Evolutionary conservation across 352 stramenopile genomes (phyloP), one percentile per base, ranked within the genome.

Genomic region (Phytophthora litchii): DNA sequence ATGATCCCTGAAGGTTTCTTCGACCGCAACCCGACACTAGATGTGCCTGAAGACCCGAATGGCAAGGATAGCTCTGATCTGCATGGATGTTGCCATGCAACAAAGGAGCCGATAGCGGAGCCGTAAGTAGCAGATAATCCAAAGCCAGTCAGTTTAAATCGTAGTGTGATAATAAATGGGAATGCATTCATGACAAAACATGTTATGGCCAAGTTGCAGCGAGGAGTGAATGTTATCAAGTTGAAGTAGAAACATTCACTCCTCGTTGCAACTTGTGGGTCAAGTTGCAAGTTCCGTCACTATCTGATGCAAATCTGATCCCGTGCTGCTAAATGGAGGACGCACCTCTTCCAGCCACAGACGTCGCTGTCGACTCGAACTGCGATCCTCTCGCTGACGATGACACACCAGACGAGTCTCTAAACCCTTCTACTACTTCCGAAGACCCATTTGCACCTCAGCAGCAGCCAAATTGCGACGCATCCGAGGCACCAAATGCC

Each of bases 1-100:
- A 52, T 94, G 37, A 83, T 86, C 54, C 76, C 81, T 34, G 75
- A 89, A 44, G 68, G 70, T 1, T 91, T 88, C 52, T 85, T 83
- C 51, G 75, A 72, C 67, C 80, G 50, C 70, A 88, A 58, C 29
- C 64, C 41, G 80, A 92, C 70, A 9, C 47, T 78, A 8, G 65
- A 78, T 29, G 65, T 78, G 38, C 65, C 70, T 3, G 65, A 72
- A 35, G 57, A 78, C 54, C 70, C 70, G 19, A 75, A 78, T 38
- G 70, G 70, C 43, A 72, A 72, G 41, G 48, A 50, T n/a, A 67
- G 62, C 49, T 67, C 62, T n/a, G 62, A 71, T 35, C 45, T 71
- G 45, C 56, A 71, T 16, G 62, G 58, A 12, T 72, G 64, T 21
- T 68, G 59, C 23, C 31, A 66, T 35, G 36, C 52, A 47, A 11